These are phyloP conservation scores for Termitomyces sp. DNA, from an alignment of 768 basidiomycete species.

Conservation along the genomic window DNA sequence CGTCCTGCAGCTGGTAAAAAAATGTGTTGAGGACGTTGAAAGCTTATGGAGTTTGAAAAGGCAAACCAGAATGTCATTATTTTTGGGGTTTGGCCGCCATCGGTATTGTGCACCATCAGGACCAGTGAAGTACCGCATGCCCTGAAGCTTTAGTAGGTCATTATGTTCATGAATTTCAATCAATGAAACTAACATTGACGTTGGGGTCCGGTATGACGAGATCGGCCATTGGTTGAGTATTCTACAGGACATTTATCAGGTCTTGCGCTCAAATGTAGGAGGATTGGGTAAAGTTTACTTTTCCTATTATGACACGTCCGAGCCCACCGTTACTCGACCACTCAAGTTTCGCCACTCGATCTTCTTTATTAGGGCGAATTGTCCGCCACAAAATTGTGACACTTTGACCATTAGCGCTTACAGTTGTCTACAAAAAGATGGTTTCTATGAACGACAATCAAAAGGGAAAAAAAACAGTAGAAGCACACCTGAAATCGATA, in stretches of 20 bases:
- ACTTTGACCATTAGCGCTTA: slow-evolving; percentile 56
- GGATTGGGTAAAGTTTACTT: slow-evolving; percentile 37
- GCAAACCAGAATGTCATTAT: slow-evolving; percentile 56
- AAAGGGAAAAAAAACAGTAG: slow-evolving; percentile 7
- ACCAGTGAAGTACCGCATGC: slow-evolving; percentile 68
- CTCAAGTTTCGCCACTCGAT: slow-evolving; percentile 83
- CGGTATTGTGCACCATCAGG: slow-evolving; percentile 78
- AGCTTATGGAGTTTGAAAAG: slow-evolving; percentile 9
- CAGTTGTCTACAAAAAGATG: slow-evolving; percentile 50
- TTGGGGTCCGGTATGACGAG: slow-evolving; percentile 66
- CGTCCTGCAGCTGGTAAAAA: slow-evolving; percentile 60
- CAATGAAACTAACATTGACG: slow-evolving; percentile 42
- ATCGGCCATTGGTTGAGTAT: slow-evolving; percentile 77
- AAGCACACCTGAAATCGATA: slow-evolving; percentile 71
- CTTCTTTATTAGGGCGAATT: slow-evolving; percentile 82
- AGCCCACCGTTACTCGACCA: slow-evolving; percentile 81
- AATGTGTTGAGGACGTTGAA: slow-evolving; percentile 12
- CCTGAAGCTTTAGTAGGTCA: slow-evolving; percentile 29
- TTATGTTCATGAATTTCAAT: slow-evolving; percentile 7
- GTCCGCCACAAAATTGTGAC: slow-evolving; percentile 76
- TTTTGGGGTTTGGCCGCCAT: slow-evolving; percentile 66
- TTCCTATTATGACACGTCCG: slow-evolving; percentile 81
- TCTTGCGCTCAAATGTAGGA: slow-evolving; percentile 13
- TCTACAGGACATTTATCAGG: slow-evolving; percentile 37
- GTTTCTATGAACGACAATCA: slow-evolving; percentile 17